A percentile compares a stretch with the other conserved stretches of the same genome.
Conservation (phyloP, 2,329 filamentous ascomycete species). For the Tolypocladium inflatum region DNA sequence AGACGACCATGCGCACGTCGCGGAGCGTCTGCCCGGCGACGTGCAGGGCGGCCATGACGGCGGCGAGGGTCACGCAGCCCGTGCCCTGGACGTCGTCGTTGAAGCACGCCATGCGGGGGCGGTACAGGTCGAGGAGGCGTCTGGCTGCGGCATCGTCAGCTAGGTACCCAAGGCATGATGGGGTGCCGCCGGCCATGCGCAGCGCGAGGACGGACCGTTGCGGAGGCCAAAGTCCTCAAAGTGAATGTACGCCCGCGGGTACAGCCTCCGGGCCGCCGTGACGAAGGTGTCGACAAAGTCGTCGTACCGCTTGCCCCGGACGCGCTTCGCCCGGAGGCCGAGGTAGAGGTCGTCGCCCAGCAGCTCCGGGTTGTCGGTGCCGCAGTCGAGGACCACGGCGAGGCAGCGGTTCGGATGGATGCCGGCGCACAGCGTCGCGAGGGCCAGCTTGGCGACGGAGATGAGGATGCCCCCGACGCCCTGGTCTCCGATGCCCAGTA, state of each 20-base stretch:
- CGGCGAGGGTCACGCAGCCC: constrained; percentile 77
- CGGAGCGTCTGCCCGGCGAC: constrained; percentile 56
- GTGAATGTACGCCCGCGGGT: constrained; percentile 74
- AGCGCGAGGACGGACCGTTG: constrained; percentile 41
- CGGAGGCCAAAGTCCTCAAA: constrained; percentile 80
- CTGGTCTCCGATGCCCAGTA: constrained; percentile 83
- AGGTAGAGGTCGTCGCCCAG: constrained; percentile 72
- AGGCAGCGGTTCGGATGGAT: constrained; percentile 71
- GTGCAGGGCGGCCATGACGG: constrained; percentile 66
- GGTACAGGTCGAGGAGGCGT: constrained; percentile 67
- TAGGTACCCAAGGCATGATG: not conserved
- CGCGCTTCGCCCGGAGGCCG: constrained; percentile 57
- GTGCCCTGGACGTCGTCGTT: constrained; percentile 90
- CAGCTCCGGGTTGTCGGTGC: constrained; percentile 70
- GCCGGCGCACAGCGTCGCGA: constrained; percentile 80
- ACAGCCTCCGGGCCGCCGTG: constrained; percentile 54
- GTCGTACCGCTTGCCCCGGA: constrained; percentile 65
- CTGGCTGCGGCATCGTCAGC: constrained; percentile 36
- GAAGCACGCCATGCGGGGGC: constrained; percentile 68
- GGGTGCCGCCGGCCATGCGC: too few species aligned
- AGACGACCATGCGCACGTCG: constrained; percentile 65
- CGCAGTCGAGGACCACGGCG: constrained; percentile 76
- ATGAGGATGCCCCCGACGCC: constrained; percentile 80
- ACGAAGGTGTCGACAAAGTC: constrained; percentile 70
- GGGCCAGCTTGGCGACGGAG: constrained; percentile 70